Evolutionary conservation across 164 flowering plant species (phyloP).

Genomic region (Vitis riparia): DNA sequence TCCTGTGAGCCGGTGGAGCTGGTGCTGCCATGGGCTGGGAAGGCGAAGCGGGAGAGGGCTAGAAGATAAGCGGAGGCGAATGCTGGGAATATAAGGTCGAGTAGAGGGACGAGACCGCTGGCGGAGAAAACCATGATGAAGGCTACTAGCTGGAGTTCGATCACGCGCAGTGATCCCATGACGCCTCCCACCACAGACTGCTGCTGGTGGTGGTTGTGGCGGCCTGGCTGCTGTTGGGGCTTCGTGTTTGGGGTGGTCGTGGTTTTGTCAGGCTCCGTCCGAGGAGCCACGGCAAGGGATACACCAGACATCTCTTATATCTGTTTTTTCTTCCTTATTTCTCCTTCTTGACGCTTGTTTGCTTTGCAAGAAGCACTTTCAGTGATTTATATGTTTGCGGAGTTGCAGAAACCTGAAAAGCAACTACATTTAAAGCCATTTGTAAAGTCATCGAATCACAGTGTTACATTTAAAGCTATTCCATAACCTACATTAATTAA

Average conservation of each 20-base stretch:
- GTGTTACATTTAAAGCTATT: too few relatives aligned
- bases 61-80: slow-evolving; percentile 61
- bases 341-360: too few relatives aligned
- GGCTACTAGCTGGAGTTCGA: slow-evolving; percentile 90
- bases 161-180: slow-evolving; percentile 87
- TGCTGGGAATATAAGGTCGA: slow-evolving; percentile 78
- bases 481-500: too few relatives aligned
- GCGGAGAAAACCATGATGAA: slow-evolving; percentile 95
- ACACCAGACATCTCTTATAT: slow-evolving; percentile 60
- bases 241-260: neutral
- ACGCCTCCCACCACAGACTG: slow-evolving; percentile 38
- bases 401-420: too few relatives aligned
- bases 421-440: too few relatives aligned
- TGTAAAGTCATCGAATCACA: too few relatives aligned
- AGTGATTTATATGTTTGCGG: too few relatives aligned
- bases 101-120: slow-evolving; percentile 87
- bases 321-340: too few relatives aligned
- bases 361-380: too few relatives aligned
- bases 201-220: slow-evolving; percentile 20
- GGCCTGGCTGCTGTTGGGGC: slow-evolving; percentile 6
- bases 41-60: slow-evolving; percentile 61
- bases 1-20: slow-evolving; percentile 21
- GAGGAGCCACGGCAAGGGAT: slow-evolving; percentile 55
- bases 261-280: slow-evolving; percentile 31
- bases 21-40: slow-evolving; percentile 44